Conservation (phyloP, 2,329 filamentous ascomycete genomes). For the Cercospora sp. region DNA sequence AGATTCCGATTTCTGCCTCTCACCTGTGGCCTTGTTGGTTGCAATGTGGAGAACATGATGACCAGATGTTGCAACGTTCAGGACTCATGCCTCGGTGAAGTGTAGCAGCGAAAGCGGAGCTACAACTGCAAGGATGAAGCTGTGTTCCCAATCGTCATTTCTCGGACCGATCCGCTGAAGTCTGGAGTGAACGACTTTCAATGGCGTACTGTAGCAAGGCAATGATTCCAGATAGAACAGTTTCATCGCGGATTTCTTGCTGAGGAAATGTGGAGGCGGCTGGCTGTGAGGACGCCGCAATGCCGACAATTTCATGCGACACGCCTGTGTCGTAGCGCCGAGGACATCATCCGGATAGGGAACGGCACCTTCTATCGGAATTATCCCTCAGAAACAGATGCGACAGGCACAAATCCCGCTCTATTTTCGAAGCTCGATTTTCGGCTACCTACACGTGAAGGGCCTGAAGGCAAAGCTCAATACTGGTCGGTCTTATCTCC, state of each 20-base stretch:
- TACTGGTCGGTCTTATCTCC: constrained; percentile 86
- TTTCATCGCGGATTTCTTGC: not conserved
- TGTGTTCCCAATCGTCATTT: not conserved
- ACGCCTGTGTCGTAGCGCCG: not conserved
- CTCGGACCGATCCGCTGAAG: constrained; percentile 9
- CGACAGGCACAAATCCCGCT: constrained; percentile 38
- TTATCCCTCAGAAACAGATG: constrained; percentile 57
- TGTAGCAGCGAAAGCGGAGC: constrained; percentile 12
- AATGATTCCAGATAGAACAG: not conserved
- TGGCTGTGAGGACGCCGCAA: constrained; percentile 19
- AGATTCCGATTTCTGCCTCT: not conserved
- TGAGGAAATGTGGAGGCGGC: constrained; percentile 21
- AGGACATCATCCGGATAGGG: constrained; percentile 61
- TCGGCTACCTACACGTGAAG: constrained; percentile 53
- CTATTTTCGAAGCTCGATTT: constrained; percentile 70
- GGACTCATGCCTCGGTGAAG: constrained; percentile 14
- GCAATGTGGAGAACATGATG: constrained; percentile 22
- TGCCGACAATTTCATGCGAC: constrained; percentile 22
- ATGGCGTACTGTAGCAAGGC: not conserved
- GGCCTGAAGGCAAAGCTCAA: constrained; percentile 41
- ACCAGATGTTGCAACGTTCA: not conserved
- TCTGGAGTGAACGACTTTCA: not conserved
- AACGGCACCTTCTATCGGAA: constrained; percentile 82
- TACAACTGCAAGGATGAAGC: constrained; percentile 9
- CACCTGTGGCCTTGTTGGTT: constrained; percentile 24